Evolutionary conservation across 23 red algal species (phyloP), one percentile per base, ranked within the genome.

Genomic region (Gracilariopsis chorda): DNA sequence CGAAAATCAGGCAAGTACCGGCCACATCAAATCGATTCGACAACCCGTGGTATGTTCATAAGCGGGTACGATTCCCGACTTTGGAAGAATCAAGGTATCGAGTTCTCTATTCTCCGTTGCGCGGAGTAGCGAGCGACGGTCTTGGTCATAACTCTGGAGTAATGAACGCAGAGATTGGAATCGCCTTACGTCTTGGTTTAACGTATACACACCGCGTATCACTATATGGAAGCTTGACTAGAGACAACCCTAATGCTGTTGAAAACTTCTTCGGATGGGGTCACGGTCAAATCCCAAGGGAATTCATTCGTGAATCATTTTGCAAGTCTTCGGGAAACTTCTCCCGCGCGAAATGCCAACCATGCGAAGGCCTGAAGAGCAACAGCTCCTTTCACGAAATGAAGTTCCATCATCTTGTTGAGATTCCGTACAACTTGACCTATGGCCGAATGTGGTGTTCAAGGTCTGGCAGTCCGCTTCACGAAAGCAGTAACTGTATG

Each of bases 221-320:
- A 3, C 28, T 40, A 2, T 65, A 82, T 82, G 74, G 75, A 6
- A 43, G 32, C 19, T 43, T 91, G 20, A 51, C 75, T 2, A 62
- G 20, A 70, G 41, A 45, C 16, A 74, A 91, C 41, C 57, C 30
- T 1, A 68, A 82, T 41, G 73, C 73, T 13, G 88, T 91, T 37
- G 88, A 91, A 80, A 53, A 67, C 37, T 91, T 91, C 60, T 91
- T 91, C 47, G 77, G 77, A 27, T 82, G 57, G 62, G 88, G 75
- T 28, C 48, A 63, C 36, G 88, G 88, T 45, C 52, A 91, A 39
- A 80, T 91, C 32, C 60, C 73, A 27, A 52, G 88, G 44, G 63
- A 82, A n/a, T 49, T 61, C 36, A 51, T 81, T 16, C 88, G 63
- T 16, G 75, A 82, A 8, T 64, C 88, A 14, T 51, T 80, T 49